Base-by-base conservation (phyloP, 192 early-diverging fungal genomes). In the Backusella mclennaniae region DNA sequence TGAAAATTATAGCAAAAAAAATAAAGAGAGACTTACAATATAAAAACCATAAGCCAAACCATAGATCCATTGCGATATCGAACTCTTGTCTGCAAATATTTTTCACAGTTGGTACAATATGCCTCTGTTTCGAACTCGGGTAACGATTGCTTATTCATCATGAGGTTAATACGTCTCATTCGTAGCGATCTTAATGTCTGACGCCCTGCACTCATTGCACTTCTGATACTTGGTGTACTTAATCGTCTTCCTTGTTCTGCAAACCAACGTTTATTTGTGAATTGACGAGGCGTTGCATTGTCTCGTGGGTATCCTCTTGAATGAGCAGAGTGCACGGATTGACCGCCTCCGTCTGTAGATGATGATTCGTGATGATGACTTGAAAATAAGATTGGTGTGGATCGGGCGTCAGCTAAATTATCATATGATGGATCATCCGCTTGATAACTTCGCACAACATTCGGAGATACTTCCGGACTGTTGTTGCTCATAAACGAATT, bases 31-130 rank as follows among this genome's bases (percentile, higher is more conserved):
- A 73, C 73, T 29, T 39, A 63, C 73, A 73, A 66, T 21, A 73
- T 39, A 73, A 73, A 66, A n/a, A 35, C 33, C 29, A 73, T 26
- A 9, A 73, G 33, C 73, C 73, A 73, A 12, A 63, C 73, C 53
- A 63, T 59, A 35, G 73, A 38, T 39, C 73, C 73, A 41, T 63
- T 63, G 19, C 53, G 31, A 41, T 73, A 73, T 35, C 73, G 19
- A 21, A 73, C 56, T 38, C 73, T 33, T 41, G 73, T 63, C 53
- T 38, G 31, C 9, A 73, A 12, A 36, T 63, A 73, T n/a, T 73
- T 73, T 26, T 73, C 73, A 39, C 73, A 73, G 6, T 56, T 31
- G 5, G 26, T 15, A 66, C 73, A 73, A 26, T 63, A 73, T 15
- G 56, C 73, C 19, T 73, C 35, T 23, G 73, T 73, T 63, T 73